Evolutionary conservation across 306 rosid genomes (phyloP).

Genomic region (Biancaea sappan): DNA sequence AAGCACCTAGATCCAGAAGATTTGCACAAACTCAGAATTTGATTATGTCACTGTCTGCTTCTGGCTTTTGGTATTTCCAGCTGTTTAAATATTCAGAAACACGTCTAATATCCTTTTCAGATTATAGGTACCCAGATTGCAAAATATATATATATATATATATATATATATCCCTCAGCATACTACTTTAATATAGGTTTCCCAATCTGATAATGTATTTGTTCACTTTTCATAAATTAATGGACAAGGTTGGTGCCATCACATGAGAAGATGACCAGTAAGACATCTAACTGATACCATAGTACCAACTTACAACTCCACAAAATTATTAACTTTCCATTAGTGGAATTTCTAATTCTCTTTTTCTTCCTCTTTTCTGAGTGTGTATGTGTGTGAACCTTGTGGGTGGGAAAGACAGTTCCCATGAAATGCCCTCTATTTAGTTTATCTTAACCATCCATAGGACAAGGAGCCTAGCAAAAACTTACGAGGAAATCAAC

Average conservation of each 20-base stretch:
- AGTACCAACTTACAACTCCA: neutral
- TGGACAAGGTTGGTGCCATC: neutral
- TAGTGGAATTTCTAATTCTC: neutral
- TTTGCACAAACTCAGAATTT: neutral
- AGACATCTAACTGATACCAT: neutral
- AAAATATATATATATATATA: no score
- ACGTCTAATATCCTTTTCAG: neutral
- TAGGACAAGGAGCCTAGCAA: neutral
- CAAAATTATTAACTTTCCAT: slow-evolving; percentile 4
- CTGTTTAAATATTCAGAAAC: slow-evolving; percentile 16
- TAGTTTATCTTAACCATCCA: slow-evolving; percentile 23
- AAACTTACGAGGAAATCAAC: slow-evolving; percentile 21
- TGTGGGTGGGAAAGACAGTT: neutral
- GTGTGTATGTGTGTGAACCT: neutral
- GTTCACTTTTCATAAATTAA: slow-evolving; percentile 3
- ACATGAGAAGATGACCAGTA: neutral
- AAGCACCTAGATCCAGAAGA: slow-evolving; percentile 1
- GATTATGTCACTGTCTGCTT: slow-evolving; percentile 9
- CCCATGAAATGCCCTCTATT: slow-evolving; percentile 9
- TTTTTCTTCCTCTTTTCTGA: neutral
- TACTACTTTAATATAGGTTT: neutral
- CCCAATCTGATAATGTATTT: neutral
- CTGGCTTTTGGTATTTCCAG: neutral
- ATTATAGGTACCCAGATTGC: slow-evolving; percentile 14
- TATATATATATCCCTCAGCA: neutral